Evolutionary conservation across 768 basidiomycete genomes (phyloP).

Genomic region (Podaxis sp.): DNA sequence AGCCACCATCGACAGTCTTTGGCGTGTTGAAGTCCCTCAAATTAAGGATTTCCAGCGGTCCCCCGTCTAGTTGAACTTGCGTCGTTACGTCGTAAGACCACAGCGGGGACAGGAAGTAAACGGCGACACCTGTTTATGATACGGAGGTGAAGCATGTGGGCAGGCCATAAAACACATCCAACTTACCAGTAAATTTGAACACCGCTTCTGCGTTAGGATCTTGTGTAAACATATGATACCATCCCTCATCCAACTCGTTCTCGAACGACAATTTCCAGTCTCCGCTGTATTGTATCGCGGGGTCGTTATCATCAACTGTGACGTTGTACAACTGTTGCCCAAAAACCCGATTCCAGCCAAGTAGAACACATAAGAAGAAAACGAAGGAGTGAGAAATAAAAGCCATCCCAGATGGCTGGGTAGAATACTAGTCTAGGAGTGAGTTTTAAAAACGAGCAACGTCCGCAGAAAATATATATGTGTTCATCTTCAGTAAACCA

Average conservation of each 20-base stretch:
- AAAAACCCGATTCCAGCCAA: background rate
- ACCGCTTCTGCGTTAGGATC: slow-evolving; percentile 5
- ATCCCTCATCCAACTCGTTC: background rate
- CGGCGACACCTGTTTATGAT: slow-evolving; percentile 24
- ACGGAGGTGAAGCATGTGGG: background rate
- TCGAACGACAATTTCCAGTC: background rate
- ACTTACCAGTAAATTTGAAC: slow-evolving; percentile 8
- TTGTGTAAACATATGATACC: background rate
- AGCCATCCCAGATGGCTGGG: slow-evolving; percentile 2
- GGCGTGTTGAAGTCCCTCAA: slow-evolving; percentile 15
- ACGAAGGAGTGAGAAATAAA: background rate
- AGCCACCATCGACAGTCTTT: slow-evolving; percentile 12
- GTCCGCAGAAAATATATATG: background rate
- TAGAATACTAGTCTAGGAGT: background rate
- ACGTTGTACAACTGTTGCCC: background rate
- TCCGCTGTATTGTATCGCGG: background rate
- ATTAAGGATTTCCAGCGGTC: slow-evolving; percentile 19
- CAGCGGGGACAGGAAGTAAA: slow-evolving; percentile 30
- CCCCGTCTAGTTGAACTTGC: slow-evolving; percentile 24
- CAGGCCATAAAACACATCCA: background rate
- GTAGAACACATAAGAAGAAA: background rate
- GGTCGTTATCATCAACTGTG: slow-evolving; percentile 8
- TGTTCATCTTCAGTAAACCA: background rate
- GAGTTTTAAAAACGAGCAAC: background rate
- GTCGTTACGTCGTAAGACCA: slow-evolving; percentile 34